These are phyloP conservation scores for Penicillium flavigenum DNA, from an alignment of 495 filamentous ascomycete species.

Conservation along the genomic window DNA sequence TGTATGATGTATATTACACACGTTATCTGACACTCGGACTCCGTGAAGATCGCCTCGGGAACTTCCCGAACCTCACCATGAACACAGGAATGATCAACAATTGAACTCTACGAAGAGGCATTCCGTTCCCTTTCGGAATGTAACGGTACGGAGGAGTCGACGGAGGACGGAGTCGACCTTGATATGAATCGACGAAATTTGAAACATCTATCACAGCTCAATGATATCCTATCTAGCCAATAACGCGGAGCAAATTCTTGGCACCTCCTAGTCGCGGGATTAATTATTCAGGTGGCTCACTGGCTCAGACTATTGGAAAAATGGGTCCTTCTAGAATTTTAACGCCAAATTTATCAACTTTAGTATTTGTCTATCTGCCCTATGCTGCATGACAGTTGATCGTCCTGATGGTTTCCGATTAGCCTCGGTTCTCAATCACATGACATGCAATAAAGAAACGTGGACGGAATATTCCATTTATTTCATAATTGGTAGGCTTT, in stretches of 20 bases:
- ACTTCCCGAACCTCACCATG: not conserved
- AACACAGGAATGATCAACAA: not conserved
- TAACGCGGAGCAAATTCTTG: not conserved
- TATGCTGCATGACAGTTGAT: too few relatives aligned
- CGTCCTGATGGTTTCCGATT: too few relatives aligned
- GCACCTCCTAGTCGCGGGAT: not conserved
- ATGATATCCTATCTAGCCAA: not conserved
- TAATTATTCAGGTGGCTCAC: not conserved
- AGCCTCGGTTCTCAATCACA: too few relatives aligned
- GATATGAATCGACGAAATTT: not conserved
- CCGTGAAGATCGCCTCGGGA: not conserved
- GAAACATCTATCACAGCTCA: not conserved
- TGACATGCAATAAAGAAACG: too few relatives aligned
- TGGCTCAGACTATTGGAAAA: not conserved
- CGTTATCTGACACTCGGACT: not conserved
- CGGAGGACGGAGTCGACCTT: too few relatives aligned
- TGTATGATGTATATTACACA: not conserved
- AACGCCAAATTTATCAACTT: not conserved
- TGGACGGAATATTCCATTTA: too few relatives aligned
- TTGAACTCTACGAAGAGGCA: not conserved
- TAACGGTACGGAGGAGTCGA: not conserved
- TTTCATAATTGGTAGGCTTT: too few relatives aligned
- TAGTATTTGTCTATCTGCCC: too few relatives aligned
- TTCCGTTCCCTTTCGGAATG: not conserved
- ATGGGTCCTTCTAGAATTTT: constrained; percentile 5